Conservation (phyloP, 31 red algal genomes). For the Pterothamnion heteromorphum region DNA sequence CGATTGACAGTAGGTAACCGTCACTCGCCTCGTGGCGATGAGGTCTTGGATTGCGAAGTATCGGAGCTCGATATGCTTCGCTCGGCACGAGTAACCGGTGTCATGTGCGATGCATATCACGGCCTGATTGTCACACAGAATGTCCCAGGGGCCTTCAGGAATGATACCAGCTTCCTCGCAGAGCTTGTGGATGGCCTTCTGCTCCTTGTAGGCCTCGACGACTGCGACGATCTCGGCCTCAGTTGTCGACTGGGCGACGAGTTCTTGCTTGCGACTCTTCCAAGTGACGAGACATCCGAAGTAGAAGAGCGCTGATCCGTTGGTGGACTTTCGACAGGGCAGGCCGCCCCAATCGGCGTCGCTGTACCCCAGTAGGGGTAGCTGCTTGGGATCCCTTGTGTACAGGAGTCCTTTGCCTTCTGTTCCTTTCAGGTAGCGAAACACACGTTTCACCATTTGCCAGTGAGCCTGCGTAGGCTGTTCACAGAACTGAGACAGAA, state of each 20-base stretch:
- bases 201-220: constrained; percentile 34
- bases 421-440: constrained; percentile 23
- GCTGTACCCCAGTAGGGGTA: too few relatives aligned
- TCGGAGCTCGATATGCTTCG: constrained; percentile 13
- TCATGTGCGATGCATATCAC: background rate
- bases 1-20: background rate
- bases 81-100: background rate
- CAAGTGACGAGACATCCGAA: background rate
- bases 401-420: background rate
- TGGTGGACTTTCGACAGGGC: constrained; percentile 20
- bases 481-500: background rate
- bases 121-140: background rate
- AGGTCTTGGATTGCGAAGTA: constrained; percentile 13
- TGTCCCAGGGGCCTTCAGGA: background rate
- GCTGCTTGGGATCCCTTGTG: background rate
- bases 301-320: constrained; percentile 7
- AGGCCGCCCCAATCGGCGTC: constrained; percentile 2
- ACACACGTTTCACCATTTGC: constrained; percentile 12
- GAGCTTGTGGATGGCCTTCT: constrained; percentile 7
- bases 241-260: background rate
- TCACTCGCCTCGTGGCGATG: background rate
- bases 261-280: constrained; percentile 4
- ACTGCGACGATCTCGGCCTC: constrained; percentile 32
- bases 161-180: background rate
- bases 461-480: background rate